Conservation (phyloP, 139 green algal species). For the Mesostigma viride region DNA sequence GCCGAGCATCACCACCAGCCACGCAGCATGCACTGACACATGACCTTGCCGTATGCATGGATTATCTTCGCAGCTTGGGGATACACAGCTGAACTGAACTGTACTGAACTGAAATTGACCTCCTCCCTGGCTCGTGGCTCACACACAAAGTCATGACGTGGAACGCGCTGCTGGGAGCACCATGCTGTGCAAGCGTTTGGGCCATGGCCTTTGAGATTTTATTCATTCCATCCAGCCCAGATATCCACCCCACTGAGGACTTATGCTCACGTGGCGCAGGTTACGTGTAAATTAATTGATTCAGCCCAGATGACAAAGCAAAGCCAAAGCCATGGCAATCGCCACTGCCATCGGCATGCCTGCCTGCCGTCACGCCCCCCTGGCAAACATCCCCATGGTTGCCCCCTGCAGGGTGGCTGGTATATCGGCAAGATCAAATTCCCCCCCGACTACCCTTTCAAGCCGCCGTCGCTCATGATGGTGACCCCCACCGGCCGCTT, state of each 20-base stretch:
- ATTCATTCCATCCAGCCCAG: background rate
- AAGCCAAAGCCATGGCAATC: background rate
- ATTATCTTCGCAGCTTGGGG: too few relatives aligned
- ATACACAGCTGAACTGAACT: too few relatives aligned
- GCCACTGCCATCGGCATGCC: background rate
- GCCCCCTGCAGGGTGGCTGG: slow-evolving; percentile 51
- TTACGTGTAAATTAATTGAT: background rate
- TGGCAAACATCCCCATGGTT: background rate
- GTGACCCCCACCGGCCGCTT: slow-evolving; percentile 84
- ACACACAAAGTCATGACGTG: too few relatives aligned
- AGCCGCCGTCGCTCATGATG: slow-evolving; percentile 88
- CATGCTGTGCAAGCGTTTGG: too few relatives aligned
- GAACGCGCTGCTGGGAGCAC: too few relatives aligned
- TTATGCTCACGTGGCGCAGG: background rate
- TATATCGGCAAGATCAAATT: slow-evolving; percentile 94
- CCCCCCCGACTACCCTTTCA: slow-evolving; percentile 93
- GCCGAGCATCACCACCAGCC: too few relatives aligned
- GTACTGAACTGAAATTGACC: too few relatives aligned
- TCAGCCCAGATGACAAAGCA: background rate
- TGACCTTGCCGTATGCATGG: too few relatives aligned
- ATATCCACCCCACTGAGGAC: too few relatives aligned
- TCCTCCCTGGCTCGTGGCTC: too few relatives aligned
- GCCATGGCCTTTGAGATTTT: too few relatives aligned
- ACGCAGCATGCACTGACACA: too few relatives aligned
- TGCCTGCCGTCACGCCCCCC: background rate